Percentiles rank a stretch among this genome's conserved stretches.
These are phyloP conservation scores for Spergularia azorica DNA, from an alignment of 179 eudicot species.

Conservation along the genomic window DNA sequence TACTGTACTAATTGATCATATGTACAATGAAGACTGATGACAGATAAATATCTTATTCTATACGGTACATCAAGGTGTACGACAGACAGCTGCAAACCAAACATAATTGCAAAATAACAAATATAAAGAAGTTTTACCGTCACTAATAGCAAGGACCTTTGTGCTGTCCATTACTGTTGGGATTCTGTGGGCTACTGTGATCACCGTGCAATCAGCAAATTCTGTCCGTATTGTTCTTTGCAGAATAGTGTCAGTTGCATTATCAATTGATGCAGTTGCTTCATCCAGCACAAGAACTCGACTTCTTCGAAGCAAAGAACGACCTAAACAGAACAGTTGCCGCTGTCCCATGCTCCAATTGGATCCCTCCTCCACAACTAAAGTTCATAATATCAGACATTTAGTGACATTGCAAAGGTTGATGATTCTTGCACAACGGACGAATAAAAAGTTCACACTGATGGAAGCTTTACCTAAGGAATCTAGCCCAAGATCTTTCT, in stretches of 20 bases:
- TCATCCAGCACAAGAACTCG: constrained; percentile 74
- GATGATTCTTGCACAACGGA: not conserved
- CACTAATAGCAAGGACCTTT: constrained; percentile 34
- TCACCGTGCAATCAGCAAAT: constrained; percentile 30
- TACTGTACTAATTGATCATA: too few relatives aligned
- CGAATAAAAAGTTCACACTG: not conserved
- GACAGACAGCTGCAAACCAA: not conserved
- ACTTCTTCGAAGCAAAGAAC: constrained; percentile 68
- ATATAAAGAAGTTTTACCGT: constrained; percentile 24
- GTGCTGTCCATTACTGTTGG: constrained; percentile 34
- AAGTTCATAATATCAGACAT: not conserved
- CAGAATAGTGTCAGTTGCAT: constrained; percentile 67
- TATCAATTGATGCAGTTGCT: constrained; percentile 87
- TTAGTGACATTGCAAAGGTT: not conserved
- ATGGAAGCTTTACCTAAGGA: constrained; percentile 41
- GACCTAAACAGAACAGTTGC: constrained; percentile 76
- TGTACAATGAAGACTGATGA: too few relatives aligned
- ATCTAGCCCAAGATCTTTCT: constrained; percentile 51
- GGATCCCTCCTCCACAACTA: constrained; percentile 75
- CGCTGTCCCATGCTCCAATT: constrained; percentile 95
- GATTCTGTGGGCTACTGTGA: constrained; percentile 34
- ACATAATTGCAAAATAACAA: not conserved
- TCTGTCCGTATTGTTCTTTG: constrained; percentile 56
- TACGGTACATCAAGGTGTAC: too few relatives aligned
- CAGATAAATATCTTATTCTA: too few relatives aligned